Evolutionary conservation across 441 rosid genomes (phyloP), one percentile per base, ranked within the genome.

Genomic region (Croton setiger): DNA sequence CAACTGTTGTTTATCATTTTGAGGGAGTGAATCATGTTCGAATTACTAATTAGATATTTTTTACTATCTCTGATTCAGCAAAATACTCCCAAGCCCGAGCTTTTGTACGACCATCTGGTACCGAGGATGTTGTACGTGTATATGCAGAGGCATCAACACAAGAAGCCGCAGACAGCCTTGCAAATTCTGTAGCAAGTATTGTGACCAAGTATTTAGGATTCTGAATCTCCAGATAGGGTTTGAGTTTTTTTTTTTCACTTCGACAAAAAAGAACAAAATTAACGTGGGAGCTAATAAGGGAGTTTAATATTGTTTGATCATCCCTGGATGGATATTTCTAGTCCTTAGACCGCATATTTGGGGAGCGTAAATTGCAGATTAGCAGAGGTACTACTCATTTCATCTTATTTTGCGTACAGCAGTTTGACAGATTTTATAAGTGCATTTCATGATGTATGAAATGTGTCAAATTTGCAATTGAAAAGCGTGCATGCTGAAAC

Each of bases 121-220:
- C 99, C 6, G 97, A 94, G 81, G 99, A 92, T 79, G 97, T 92
- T 20, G 71, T 90, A 60, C 92, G 96, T 20, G 94, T 90, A 17
- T 94, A 92, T 77, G 92, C 98, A 0, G 99, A 92, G 78, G 98
- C 99, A 37, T 82, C 94, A 13, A 86, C 87, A 2, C 92, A 94
- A 71, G 93, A 85, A 72, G 87, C 76, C 76, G 97, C 91, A 18
- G 97, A 90, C 70, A 76, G 81, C 73, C 87, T 95, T 62, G 97
- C 95, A 49, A 71, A 75, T 63, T 85, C 88, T 64, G 89, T 90
- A 23, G 90, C 90, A 49, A 74, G 81, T 78, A 80, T 90, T 55
- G 96, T 82, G 33, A 87, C 86, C 70, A 74, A 67, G 68, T 80
- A 80, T 72, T 83, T 88, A 17, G 94, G 88, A 67, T 79, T 62